Conservation (phyloP, 352 stramenopile species). For the Thraustotheca clavata region DNA sequence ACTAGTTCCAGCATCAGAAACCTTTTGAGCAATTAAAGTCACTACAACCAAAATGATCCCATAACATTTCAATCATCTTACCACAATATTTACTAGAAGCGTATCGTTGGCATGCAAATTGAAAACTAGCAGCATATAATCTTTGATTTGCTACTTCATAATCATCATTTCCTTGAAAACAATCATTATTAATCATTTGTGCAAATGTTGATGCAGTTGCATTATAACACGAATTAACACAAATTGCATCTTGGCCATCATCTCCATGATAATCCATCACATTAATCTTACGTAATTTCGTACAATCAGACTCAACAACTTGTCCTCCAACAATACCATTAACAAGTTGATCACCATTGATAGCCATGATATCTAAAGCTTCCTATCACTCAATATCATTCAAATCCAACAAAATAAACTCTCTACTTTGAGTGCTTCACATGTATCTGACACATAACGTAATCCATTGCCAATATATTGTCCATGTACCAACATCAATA, state of each 20-base stretch:
- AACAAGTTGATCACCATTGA: slow-evolving; percentile 46
- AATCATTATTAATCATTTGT: slow-evolving; percentile 51
- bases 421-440: slow-evolving; percentile 10
- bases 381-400: neutral
- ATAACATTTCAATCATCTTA: slow-evolving; percentile 24
- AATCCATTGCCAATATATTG: slow-evolving; percentile 2
- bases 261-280: slow-evolving; percentile 43
- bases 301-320: slow-evolving; percentile 48
- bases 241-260: slow-evolving; percentile 48
- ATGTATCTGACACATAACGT: neutral
- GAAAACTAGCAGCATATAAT: slow-evolving; percentile 52
- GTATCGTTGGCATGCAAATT: slow-evolving; percentile 59
- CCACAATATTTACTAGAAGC: slow-evolving; percentile 56
- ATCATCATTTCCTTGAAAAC: slow-evolving; percentile 41
- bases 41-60: slow-evolving; percentile 26
- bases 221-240: slow-evolving; percentile 51
- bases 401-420: neutral
- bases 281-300: slow-evolving; percentile 43
- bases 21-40: slow-evolving; percentile 39
- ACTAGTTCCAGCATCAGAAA: slow-evolving; percentile 36
- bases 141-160: slow-evolving; percentile 48
- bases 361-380: slow-evolving; percentile 26
- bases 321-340: slow-evolving; percentile 55
- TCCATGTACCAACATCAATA: neutral
- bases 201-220: slow-evolving; percentile 55